Conservation (phyloP, 768 basidiomycete species). For the Amanita pallidorosea region DNA sequence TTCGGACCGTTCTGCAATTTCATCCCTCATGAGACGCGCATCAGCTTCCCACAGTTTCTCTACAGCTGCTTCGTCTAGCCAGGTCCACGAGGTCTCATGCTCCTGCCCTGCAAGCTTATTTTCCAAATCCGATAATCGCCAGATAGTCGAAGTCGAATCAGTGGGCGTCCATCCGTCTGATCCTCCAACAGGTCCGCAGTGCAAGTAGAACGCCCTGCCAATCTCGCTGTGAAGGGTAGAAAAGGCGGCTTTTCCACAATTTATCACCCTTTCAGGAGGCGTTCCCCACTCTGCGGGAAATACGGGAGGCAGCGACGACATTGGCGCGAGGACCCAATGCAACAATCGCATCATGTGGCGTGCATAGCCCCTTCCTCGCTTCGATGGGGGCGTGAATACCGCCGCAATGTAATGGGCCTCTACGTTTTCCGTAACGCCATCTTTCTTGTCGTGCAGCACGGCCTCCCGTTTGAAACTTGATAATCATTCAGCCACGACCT, state of each 20-base stretch:
- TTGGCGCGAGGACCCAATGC: conserved; percentile 41
- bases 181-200: too few relatives aligned
- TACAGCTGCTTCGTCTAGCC: conserved; percentile 27
- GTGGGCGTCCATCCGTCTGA: too few relatives aligned
- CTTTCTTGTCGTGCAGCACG: conserved; percentile 13
- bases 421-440: conserved; percentile 10
- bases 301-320: conserved; percentile 11
- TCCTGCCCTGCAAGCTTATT: conserved; percentile 9
- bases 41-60: conserved; percentile 29
- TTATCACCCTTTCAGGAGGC: too few relatives aligned
- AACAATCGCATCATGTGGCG: conserved; percentile 26
- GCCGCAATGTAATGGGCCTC: conserved; percentile 42
- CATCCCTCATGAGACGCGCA: conserved; percentile 17
- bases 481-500: background rate
- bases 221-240: too few relatives aligned
- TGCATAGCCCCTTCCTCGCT: conserved; percentile 48
- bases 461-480: conserved; percentile 20
- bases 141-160: too few relatives aligned
- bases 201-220: too few relatives aligned
- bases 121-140: too few relatives aligned
- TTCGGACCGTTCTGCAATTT: too few relatives aligned
- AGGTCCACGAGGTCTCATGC: conserved; percentile 27
- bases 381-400: conserved; percentile 40
- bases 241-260: too few relatives aligned
- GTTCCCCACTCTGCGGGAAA: conserved; percentile 35